Evolutionary conservation across 306 rosid genomes (phyloP).

Genomic region (Begonia fuchsioides): DNA sequence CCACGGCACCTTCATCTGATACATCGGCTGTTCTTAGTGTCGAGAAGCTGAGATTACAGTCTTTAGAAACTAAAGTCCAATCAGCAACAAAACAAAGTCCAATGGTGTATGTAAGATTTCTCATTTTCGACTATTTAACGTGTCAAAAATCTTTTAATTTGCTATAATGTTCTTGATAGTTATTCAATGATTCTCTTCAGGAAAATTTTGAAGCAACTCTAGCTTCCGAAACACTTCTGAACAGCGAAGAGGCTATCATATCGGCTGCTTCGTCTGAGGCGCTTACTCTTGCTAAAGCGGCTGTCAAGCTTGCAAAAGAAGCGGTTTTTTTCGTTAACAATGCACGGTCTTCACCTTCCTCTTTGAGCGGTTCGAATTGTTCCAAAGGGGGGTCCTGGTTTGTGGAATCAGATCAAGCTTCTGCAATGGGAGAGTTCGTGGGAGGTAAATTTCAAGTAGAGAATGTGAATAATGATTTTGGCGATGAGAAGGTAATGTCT

Average conservation of each 20-base stretch:
- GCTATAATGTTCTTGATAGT: too few relatives aligned
- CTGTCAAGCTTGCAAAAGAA: slow-evolving; percentile 71
- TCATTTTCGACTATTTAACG: too few relatives aligned
- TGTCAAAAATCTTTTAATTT: too few relatives aligned
- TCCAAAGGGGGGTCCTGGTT: slow-evolving; percentile 46
- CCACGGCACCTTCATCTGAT: slow-evolving; percentile 30
- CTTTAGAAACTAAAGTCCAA: slow-evolving; percentile 28
- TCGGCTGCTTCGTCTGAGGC: slow-evolving; percentile 93
- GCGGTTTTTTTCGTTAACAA: slow-evolving; percentile 41
- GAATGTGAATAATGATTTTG: slow-evolving; percentile 35
- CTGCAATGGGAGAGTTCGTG: slow-evolving; percentile 20
- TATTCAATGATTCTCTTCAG: slow-evolving; percentile 20
- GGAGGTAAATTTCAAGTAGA: slow-evolving; percentile 20
- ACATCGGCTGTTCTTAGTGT: slow-evolving; percentile 31
- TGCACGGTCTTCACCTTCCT: not conserved
- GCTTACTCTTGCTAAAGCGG: slow-evolving; percentile 83
- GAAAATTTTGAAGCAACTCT: slow-evolving; percentile 42
- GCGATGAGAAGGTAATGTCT: slow-evolving; percentile 27
- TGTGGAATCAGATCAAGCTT: slow-evolving; percentile 31
- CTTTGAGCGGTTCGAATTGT: not conserved
- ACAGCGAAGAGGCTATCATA: slow-evolving; percentile 70
- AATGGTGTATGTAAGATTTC: slow-evolving; percentile 13
- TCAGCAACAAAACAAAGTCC: slow-evolving; percentile 23
- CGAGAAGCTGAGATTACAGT: slow-evolving; percentile 39
- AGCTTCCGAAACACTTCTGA: slow-evolving; percentile 54